Conservation (phyloP, 192 early-diverging fungal genomes). For the Coemansia interrupta region DNA sequence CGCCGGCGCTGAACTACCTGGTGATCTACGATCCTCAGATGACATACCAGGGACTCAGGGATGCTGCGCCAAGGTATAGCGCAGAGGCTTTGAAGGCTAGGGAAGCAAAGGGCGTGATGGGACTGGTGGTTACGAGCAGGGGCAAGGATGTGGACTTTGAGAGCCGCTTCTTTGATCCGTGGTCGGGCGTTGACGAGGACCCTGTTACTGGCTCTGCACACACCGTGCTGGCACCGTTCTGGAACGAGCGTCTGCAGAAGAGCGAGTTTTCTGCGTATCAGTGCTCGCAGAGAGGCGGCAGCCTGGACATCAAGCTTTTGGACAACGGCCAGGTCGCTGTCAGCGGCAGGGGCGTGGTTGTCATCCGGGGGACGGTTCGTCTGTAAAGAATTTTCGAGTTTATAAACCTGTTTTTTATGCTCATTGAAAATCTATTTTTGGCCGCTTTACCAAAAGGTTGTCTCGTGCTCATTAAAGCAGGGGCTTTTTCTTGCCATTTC, state of each 20-base stretch:
- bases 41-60: background rate
- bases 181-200: slow-evolving; percentile 43
- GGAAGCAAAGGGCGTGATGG: slow-evolving; percentile 1
- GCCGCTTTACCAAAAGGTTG: background rate
- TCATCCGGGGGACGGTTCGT: slow-evolving; percentile 14
- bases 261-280: slow-evolving; percentile 13
- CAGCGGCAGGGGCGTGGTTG: slow-evolving; percentile 13
- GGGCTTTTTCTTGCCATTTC: background rate
- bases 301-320: slow-evolving; percentile 4
- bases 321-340: slow-evolving; percentile 10
- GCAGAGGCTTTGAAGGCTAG: slow-evolving; percentile 12
- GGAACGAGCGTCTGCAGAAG: slow-evolving; percentile 13
- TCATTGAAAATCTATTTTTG: slow-evolving; percentile 4
- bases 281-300: slow-evolving; percentile 23
- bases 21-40: slow-evolving; percentile 13
- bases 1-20: slow-evolving; percentile 22
- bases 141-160: slow-evolving; percentile 18
- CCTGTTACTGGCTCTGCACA: slow-evolving; percentile 44
- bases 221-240: slow-evolving; percentile 39
- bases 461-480: background rate
- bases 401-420: no score
- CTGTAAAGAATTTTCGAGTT: no score
- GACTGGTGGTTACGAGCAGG: slow-evolving; percentile 7
- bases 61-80: slow-evolving; percentile 4
- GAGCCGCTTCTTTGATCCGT: slow-evolving; percentile 39